Percentiles rank a stretch among this genome's conserved stretches.
phyloP scores from a whole-genome alignment of 352 stramenopile species.

The Phytophthora ramorum region DNA sequence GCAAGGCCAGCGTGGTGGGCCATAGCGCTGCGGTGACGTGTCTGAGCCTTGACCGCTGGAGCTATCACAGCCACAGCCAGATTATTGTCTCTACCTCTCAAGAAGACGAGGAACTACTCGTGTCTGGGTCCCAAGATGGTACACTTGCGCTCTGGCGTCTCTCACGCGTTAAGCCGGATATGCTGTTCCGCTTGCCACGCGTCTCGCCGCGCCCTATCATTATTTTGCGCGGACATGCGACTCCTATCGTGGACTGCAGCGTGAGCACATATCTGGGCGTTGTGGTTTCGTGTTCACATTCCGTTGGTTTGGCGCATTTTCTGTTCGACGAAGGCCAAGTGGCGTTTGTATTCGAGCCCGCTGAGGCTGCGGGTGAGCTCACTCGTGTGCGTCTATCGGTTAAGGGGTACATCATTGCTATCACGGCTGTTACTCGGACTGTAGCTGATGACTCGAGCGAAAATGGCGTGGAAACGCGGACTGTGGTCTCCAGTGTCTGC shows the following conservation, averaged over 20 bases:
- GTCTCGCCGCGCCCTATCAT: slow-evolving; percentile 74
- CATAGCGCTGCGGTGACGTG: slow-evolving; percentile 78
- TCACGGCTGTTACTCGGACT: slow-evolving; percentile 34
- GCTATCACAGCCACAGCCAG: slow-evolving; percentile 45
- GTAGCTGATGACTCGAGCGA: not conserved
- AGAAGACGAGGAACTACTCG: slow-evolving; percentile 77
- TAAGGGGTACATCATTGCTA: slow-evolving; percentile 71
- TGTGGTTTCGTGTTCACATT: slow-evolving; percentile 67
- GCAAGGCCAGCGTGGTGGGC: slow-evolving; percentile 82
- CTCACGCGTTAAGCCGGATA: slow-evolving; percentile 71
- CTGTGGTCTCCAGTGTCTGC: slow-evolving; percentile 46
- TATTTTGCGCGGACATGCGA: slow-evolving; percentile 66
- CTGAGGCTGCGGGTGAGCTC: slow-evolving; percentile 33
- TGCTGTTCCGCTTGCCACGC: slow-evolving; percentile 76
- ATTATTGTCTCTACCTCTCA: slow-evolving; percentile 39
- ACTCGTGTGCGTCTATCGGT: slow-evolving; percentile 54
- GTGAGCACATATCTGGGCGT: slow-evolving; percentile 73
- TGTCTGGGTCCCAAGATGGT: slow-evolving; percentile 76
- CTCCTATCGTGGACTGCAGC: slow-evolving; percentile 60
- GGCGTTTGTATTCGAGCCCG: slow-evolving; percentile 67
- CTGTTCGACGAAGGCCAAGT: slow-evolving; percentile 77
- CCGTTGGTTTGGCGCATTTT: slow-evolving; percentile 69
- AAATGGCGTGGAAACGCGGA: slow-evolving; percentile 6
- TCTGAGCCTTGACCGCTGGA: slow-evolving; percentile 71
- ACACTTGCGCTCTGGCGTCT: slow-evolving; percentile 78